Base-by-base conservation (phyloP, 208 protist species). In the Acanthamoeba healyi region DNA sequence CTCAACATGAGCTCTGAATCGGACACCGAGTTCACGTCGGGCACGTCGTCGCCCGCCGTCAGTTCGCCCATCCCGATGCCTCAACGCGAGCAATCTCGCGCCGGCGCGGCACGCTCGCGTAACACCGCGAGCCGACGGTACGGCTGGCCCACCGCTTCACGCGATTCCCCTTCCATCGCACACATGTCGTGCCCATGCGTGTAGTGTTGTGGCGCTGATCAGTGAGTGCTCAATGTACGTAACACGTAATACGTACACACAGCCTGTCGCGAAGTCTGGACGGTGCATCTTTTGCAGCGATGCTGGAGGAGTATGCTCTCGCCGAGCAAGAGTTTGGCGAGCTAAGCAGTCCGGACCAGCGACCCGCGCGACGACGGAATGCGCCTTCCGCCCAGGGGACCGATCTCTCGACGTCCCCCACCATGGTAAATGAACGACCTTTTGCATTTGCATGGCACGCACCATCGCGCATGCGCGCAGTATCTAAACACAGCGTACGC, bases 51-150 rank as follows among this genome's bases (percentile, higher is more conserved):
- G 32, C 67, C 67, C 19, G 67, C 67, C 36, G 67, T 77, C 36
- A 77, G 67, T 15, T 77, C 67, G 67, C 67, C 67, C 67, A 77
- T 77, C 22, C 67, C 67, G 19, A 77, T 77, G 67, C 67, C 67
- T 12, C 67, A 77, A 15, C 67, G 63, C 34, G 63, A 77, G 34
- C 5, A 29, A 14, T 12, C 65, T 42, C 67, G 36, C 29, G 36
- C 67, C 38, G n/a, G n/a, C 22, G 67, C 38, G 34, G 26, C 29
- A 44, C 67, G 67, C 17, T 12, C 67, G 67, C 67, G 67, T 9
- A 77, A 14, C 1, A 7, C 67, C 34, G 19, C 67, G 2, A 77
- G 67, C 38, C 67, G 67, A 44, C 67, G 67, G 67, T 77, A 77
- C 10, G 26, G 67, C 34, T 44, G 36, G 29, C 14, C 61, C 9